phyloP scores from a whole-genome alignment of 2,329 filamentous ascomycete species.

The Fusarium solani-melongenae region DNA sequence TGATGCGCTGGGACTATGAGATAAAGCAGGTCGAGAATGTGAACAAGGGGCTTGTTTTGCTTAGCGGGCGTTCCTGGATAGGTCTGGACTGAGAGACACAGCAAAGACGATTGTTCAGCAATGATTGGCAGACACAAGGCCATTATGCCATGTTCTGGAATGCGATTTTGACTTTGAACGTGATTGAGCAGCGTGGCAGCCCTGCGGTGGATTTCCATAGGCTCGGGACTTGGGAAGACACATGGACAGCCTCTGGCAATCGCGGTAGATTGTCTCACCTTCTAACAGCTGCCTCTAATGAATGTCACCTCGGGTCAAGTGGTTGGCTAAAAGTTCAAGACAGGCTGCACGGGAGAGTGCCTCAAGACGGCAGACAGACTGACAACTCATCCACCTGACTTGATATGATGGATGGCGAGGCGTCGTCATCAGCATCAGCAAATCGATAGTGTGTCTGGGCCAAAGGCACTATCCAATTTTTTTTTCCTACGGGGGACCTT shows the following conservation, averaged over 20 bases:
- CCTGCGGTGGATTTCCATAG: constrained; percentile 12
- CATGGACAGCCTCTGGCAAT: not conserved
- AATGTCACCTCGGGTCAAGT: constrained; percentile 29
- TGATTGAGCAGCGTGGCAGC: constrained; percentile 14
- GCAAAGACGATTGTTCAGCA: constrained; percentile 22
- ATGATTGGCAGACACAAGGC: constrained; percentile 12
- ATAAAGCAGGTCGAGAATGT: constrained; percentile 7
- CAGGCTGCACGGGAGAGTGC: not conserved
- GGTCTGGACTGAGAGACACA: constrained; percentile 22
- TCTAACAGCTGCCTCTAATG: constrained; percentile 12
- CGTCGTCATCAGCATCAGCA: constrained; percentile 1
- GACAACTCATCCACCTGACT: constrained; percentile 9
- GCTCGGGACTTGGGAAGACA: constrained; percentile 2
- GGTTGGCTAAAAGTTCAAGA: not conserved
- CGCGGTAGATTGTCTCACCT: constrained; percentile 21
- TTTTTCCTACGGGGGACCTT: not conserved
- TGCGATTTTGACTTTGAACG: constrained; percentile 24
- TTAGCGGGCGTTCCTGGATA: constrained; percentile 28
- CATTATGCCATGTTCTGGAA: constrained; percentile 37
- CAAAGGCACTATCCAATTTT: constrained; percentile 12
- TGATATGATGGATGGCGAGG: constrained; percentile 12
- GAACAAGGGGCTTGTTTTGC: constrained; percentile 9
- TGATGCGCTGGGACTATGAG: constrained; percentile 49
- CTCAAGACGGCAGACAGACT: constrained; percentile 1
- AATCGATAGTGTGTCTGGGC: constrained; percentile 9